Conservation (phyloP, 805 yeast species). For the Candida suzukii region DNA sequence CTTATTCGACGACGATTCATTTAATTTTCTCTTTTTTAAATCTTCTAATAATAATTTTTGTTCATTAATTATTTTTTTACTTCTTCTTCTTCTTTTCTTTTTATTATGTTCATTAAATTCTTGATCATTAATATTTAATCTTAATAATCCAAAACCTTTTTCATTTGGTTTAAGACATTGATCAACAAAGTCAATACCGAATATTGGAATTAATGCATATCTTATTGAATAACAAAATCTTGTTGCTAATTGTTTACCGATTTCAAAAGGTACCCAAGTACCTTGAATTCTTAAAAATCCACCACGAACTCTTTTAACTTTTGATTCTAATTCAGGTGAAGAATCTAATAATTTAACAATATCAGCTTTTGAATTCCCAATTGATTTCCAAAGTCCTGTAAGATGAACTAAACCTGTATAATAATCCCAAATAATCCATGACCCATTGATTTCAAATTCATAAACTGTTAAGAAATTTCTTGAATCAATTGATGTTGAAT, state of each 20-base stretch:
- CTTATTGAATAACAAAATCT: slow-evolving; percentile 76
- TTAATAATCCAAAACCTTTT: slow-evolving; percentile 58
- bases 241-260: slow-evolving; percentile 61
- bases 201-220: slow-evolving; percentile 68
- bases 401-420: slow-evolving; percentile 79
- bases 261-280: slow-evolving; percentile 76
- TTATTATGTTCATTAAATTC: slow-evolving; percentile 11
- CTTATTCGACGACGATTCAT: too few relatives aligned
- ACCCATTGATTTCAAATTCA: slow-evolving; percentile 61
- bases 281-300: slow-evolving; percentile 92
- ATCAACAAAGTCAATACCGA: slow-evolving; percentile 63
- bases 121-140: slow-evolving; percentile 27
- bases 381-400: slow-evolving; percentile 82
- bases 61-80: slow-evolving; percentile 3
- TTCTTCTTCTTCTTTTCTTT: slow-evolving; percentile 16
- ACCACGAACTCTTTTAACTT: slow-evolving; percentile 73
- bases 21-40: neutral
- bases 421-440: slow-evolving; percentile 83
- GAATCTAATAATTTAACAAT: slow-evolving; percentile 64
- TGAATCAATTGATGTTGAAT: slow-evolving; percentile 70
- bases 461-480: slow-evolving; percentile 62
- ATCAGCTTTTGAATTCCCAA: slow-evolving; percentile 67
- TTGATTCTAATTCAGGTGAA: slow-evolving; percentile 56
- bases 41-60: neutral
- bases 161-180: slow-evolving; percentile 54